Evolutionary conservation across 768 basidiomycete species (phyloP).

Genomic region (Fibroporia radiculosa): DNA sequence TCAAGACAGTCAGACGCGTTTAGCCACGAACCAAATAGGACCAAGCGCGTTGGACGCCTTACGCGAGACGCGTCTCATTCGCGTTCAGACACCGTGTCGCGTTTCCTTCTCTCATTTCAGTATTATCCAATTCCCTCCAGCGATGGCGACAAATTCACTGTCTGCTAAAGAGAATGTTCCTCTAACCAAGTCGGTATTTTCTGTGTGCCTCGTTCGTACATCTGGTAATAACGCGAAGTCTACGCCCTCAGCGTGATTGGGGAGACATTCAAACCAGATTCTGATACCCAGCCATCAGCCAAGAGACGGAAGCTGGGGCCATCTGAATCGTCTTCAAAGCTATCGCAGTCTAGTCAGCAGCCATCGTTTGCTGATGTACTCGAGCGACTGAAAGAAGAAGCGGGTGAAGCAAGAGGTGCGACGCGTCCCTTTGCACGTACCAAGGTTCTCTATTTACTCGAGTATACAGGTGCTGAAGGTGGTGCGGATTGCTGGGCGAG

Average conservation of each 20-base stretch:
- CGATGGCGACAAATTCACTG: constrained; percentile 7
- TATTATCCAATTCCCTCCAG: background rate
- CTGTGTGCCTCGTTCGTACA: background rate
- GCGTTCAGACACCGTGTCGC: background rate
- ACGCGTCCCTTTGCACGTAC: background rate
- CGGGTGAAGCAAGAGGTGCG: constrained; percentile 19
- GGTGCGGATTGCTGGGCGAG: constrained; percentile 72
- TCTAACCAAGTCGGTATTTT: constrained; percentile 11
- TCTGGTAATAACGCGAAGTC: background rate
- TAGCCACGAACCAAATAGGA: constrained; percentile 14
- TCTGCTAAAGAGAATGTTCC: constrained; percentile 15
- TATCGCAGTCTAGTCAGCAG: constrained; percentile 17
- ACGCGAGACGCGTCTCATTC: constrained; percentile 11
- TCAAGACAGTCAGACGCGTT: too few species aligned
- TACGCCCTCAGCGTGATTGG: background rate
- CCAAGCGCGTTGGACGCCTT: constrained; percentile 12
- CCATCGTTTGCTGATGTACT: constrained; percentile 34
- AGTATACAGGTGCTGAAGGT: constrained; percentile 55
- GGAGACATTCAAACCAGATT: constrained; percentile 12
- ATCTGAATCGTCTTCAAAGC: constrained; percentile 4
- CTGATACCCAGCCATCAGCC: constrained; percentile 19
- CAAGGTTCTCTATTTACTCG: background rate
- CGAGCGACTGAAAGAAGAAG: constrained; percentile 27
- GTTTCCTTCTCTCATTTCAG: background rate
- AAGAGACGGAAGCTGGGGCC: constrained; percentile 28